Evolutionary conservation across 2,329 filamentous ascomycete species (phyloP).

Genomic region (Xylaria multiplex): DNA sequence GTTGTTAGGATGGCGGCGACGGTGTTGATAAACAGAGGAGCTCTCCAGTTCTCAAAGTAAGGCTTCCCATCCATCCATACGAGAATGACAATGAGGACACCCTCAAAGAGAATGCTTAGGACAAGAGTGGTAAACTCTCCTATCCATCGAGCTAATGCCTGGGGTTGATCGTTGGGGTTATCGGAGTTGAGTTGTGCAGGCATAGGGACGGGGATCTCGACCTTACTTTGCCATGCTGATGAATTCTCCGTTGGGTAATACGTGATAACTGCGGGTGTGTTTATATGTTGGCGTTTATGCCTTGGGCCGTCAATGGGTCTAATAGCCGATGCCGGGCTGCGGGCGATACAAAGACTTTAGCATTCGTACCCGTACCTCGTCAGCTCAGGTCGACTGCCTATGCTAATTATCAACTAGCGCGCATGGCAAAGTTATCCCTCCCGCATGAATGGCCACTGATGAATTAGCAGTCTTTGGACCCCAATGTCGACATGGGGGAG

Average conservation of each 20-base stretch:
- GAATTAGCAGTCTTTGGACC: too few relatives aligned
- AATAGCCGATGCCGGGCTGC: background rate
- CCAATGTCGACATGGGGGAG: too few relatives aligned
- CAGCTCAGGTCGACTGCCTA: too few relatives aligned
- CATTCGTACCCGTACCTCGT: too few relatives aligned
- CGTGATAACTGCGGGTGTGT: background rate
- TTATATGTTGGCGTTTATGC: background rate
- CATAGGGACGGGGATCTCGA: background rate
- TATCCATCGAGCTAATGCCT: constrained; percentile 2
- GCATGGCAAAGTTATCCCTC: too few relatives aligned
- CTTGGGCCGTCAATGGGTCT: background rate
- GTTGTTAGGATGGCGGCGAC: constrained; percentile 4
- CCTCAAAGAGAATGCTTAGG: background rate
- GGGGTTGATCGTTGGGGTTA: background rate
- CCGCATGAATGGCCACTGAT: too few relatives aligned
- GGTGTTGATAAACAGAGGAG: constrained; percentile 1
- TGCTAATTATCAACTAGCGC: too few relatives aligned
- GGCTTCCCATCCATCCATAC: background rate
- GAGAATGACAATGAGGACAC: background rate
- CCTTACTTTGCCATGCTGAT: background rate
- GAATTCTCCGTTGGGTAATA: background rate
- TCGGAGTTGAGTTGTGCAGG: background rate
- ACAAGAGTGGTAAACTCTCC: background rate
- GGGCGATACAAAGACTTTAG: background rate
- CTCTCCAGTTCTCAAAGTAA: constrained; percentile 6